Evolutionary conservation across 768 basidiomycete genomes (phyloP).

Genomic region (Mycena latifolia): DNA sequence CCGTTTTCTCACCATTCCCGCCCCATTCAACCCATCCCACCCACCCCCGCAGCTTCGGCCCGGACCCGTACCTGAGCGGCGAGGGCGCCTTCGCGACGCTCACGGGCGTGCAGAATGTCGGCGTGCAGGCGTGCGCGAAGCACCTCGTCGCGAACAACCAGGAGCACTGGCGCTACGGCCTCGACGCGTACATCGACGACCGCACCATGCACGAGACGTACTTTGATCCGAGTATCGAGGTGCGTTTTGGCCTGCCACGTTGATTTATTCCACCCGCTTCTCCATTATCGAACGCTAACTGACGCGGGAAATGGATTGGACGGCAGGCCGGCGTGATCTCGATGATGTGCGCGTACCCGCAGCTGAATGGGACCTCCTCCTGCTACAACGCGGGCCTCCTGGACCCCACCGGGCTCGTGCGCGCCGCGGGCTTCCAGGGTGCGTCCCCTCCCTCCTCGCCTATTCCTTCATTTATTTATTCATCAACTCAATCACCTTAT

Average conservation of each 20-base stretch:
- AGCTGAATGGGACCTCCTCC: slow-evolving; percentile 56
- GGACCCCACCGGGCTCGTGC: slow-evolving; percentile 23
- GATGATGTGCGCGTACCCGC: slow-evolving; percentile 47
- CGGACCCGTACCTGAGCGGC: slow-evolving; percentile 57
- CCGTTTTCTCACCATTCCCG: background rate
- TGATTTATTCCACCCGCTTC: background rate
- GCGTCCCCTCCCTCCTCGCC: background rate
- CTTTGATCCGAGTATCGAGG: slow-evolving; percentile 37
- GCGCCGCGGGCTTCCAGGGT: slow-evolving; percentile 30
- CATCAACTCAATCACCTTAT: no score
- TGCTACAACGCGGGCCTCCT: slow-evolving; percentile 57
- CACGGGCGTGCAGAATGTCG: slow-evolving; percentile 50
- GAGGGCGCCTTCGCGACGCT: slow-evolving; percentile 53
- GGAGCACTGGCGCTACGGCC: slow-evolving; percentile 33
- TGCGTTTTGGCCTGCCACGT: background rate
- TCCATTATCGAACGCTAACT: no score
- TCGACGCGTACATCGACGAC: slow-evolving; percentile 47
- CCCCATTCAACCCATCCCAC: background rate
- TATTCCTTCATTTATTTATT: no score
- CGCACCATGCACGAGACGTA: slow-evolving; percentile 51
- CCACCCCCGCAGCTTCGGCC: slow-evolving; percentile 31
- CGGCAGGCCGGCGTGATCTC: slow-evolving; percentile 46
- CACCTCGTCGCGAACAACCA: slow-evolving; percentile 40
- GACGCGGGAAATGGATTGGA: no score
- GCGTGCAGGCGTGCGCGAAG: slow-evolving; percentile 53